Base-by-base conservation (phyloP, 164 flowering plant species). In the Vitis amurensis region DNA sequence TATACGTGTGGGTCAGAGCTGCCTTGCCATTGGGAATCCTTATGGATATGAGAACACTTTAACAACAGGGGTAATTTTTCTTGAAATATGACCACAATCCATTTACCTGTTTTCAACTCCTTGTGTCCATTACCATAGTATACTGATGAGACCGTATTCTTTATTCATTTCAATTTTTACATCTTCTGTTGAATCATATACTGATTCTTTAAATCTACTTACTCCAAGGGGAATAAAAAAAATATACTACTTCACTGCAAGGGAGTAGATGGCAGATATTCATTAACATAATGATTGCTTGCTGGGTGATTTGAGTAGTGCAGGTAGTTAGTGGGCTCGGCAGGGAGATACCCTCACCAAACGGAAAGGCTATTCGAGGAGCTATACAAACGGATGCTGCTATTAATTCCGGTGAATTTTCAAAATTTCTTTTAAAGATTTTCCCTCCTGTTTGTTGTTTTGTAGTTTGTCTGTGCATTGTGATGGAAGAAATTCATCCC, bases 301-400 rank as follows among this genome's bases (percentile, higher is more conserved):
- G 9, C 14, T 58, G 19, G 52, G 19, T 50, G 30, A 56, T 60
- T 51, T 58, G 69, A 61, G 52, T 63, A 19, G 16, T 72, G 74
- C 85, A 93, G 98, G 95, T 91, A 17, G 89, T 94, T 64, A 92
- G 98, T 80, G 97, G 98, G 59, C 77, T 94, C 53, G 93, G 97
- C 57, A 84, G 97, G 71, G 97, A 94, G 72, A 92, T 91, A 77
- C 97, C 97, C 12, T 88, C 98, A 15, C 95, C 95, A 52, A 89
- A 91, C 75, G 97, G 97, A 65, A 76, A 82, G 50, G 89, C 94
- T 58, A 92, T 94, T 66, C 77, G 83, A 37, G 97, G 92, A 71
- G 98, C 91, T 53, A 94, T 92, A 67, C 98, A 94, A 76, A 94
- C 97, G 13, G 97, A 94, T 85, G 97, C 97, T 68, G 90, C 93